Evolutionary conservation across 2,329 filamentous ascomycete species (phyloP).

Genomic region (Fusarium sp.): DNA sequence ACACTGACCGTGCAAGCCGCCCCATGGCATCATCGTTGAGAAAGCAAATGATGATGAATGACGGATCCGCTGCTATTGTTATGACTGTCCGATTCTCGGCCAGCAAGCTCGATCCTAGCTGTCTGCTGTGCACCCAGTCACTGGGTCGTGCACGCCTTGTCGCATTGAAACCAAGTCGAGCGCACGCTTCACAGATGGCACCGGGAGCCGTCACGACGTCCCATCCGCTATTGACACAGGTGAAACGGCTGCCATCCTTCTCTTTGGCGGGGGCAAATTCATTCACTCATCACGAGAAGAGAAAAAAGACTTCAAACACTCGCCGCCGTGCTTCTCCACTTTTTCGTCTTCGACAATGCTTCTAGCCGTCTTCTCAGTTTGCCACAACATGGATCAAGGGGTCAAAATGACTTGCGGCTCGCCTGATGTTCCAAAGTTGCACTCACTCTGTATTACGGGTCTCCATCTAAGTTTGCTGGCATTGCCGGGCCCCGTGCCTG

Average conservation of each 20-base stretch:
- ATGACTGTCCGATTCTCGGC: constrained; percentile 10
- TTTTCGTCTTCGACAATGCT: constrained; percentile 34
- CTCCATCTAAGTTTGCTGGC: constrained; percentile 8
- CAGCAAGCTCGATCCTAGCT: constrained; percentile 25
- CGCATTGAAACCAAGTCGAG: constrained; percentile 21
- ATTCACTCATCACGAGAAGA: constrained; percentile 14
- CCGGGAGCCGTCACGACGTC: constrained; percentile 17
- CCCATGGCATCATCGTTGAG: constrained; percentile 16
- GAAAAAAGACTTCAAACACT: constrained; percentile 2
- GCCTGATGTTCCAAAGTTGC: constrained; percentile 29
- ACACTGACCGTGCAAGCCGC: constrained; percentile 17
- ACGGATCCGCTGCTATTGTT: constrained; percentile 7
- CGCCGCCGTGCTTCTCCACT: constrained; percentile 22
- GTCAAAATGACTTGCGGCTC: constrained; percentile 17
- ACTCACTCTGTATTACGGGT: constrained; percentile 27
- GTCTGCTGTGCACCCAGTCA: neutral
- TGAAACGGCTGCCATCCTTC: constrained; percentile 32
- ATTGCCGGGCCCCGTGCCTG: constrained; percentile 29
- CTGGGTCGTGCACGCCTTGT: constrained; percentile 32
- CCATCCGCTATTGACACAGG: constrained; percentile 28
- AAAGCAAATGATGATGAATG: neutral
- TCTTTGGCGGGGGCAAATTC: constrained; percentile 1
- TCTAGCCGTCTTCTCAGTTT: constrained; percentile 38
- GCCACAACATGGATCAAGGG: constrained; percentile 32
- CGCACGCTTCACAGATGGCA: constrained; percentile 3